Conservation (phyloP, 2,329 filamentous ascomycete species). For the Mariannaea elegans region DNA sequence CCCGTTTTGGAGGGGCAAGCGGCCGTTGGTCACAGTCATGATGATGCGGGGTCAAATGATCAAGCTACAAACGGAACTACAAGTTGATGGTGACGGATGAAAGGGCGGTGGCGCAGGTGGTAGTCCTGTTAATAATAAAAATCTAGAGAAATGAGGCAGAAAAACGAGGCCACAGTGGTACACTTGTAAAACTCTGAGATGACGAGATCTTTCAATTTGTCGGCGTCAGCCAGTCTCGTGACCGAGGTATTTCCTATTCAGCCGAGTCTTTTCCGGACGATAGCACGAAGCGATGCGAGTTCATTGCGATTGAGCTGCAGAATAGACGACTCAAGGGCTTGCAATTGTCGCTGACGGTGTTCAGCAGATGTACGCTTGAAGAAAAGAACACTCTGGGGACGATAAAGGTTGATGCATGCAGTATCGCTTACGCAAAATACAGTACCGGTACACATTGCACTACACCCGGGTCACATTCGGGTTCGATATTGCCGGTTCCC, state of each 20-base stretch:
- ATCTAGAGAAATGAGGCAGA: conserved; percentile 4
- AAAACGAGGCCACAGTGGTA: neutral
- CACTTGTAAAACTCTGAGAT: conserved; percentile 27
- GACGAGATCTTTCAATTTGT: conserved; percentile 24
- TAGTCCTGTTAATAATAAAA: neutral
- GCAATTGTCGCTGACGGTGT: neutral
- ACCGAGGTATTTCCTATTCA: conserved; percentile 37
- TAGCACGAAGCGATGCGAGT: neutral
- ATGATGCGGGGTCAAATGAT: conserved; percentile 22
- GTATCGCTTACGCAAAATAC: too few species aligned
- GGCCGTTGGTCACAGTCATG: conserved; percentile 40
- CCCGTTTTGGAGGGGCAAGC: conserved; percentile 24
- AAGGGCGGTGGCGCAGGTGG: neutral
- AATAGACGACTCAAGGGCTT: neutral
- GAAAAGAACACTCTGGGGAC: too few species aligned
- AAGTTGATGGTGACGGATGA: neutral
- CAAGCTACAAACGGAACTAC: neutral
- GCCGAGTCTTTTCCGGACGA: conserved; percentile 43
- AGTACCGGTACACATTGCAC: too few species aligned
- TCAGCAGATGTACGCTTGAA: too few species aligned
- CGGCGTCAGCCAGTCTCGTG: conserved; percentile 37
- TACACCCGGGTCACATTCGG: too few species aligned
- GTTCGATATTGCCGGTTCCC: conserved; percentile 8
- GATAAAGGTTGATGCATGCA: too few species aligned
- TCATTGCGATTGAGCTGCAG: neutral